phyloP scores from a whole-genome alignment of 768 basidiomycete species.

The Calocybe cyanea region DNA sequence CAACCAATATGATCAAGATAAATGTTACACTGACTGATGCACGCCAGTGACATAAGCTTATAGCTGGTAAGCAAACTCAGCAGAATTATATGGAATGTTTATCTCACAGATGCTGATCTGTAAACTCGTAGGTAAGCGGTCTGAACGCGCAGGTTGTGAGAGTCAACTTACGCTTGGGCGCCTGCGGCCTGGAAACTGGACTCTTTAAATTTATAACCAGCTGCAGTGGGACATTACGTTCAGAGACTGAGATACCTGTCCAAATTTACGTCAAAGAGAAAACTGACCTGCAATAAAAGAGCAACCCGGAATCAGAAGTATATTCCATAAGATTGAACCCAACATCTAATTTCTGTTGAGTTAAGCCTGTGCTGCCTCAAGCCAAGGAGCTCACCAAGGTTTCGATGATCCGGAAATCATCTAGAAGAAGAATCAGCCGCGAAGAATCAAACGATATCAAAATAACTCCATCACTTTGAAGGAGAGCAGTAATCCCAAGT shows the following conservation, averaged over 20 bases:
- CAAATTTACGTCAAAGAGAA: background rate
- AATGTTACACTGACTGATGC: conserved; percentile 58
- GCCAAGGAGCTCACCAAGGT: conserved; percentile 57
- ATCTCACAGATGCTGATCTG: conserved; percentile 46
- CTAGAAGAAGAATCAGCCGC: conserved; percentile 27
- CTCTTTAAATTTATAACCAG: conserved; percentile 62
- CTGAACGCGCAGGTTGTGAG: background rate
- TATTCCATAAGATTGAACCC: conserved; percentile 87
- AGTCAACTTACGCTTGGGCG: conserved; percentile 75
- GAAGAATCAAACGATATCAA: too few relatives aligned
- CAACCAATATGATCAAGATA: too few relatives aligned
- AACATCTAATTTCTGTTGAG: conserved; percentile 55
- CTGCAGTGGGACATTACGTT: conserved; percentile 26
- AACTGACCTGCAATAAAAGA: conserved; percentile 77
- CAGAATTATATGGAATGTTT: background rate
- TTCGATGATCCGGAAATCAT: conserved; percentile 84
- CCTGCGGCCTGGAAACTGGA: conserved; percentile 81
- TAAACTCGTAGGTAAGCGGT: conserved; percentile 4
- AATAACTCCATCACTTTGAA: conserved; percentile 48
- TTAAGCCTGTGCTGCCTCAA: background rate
- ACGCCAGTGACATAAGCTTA: conserved; percentile 81
- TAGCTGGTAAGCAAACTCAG: conserved; percentile 3
- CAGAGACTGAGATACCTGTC: background rate
- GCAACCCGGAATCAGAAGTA: conserved; percentile 86
- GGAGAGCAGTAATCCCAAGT: conserved; percentile 80